A percentile compares a stretch with the other conserved stretches of the same genome.
These are phyloP conservation scores for Ascochyta clinopodiicola DNA, from an alignment of 2,329 filamentous ascomycete genomes.

Conservation along the genomic window DNA sequence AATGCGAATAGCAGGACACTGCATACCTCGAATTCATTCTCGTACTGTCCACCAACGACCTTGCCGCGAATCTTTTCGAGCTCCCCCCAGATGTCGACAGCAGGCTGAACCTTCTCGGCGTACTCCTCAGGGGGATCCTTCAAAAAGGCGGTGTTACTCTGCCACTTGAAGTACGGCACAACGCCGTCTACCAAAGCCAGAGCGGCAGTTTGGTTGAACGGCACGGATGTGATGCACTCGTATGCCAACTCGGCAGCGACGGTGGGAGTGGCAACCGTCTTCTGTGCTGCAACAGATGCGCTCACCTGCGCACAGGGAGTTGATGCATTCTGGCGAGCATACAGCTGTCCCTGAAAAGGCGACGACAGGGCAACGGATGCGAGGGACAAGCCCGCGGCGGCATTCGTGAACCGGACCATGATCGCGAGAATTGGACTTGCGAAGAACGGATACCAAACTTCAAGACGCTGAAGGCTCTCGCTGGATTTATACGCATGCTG, in stretches of 20 bases:
- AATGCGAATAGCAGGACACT: no score
- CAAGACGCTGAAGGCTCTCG: neutral
- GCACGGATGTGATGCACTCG: constrained; percentile 55
- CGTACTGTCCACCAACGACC: constrained; percentile 45
- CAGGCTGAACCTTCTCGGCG: constrained; percentile 52
- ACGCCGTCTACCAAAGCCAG: constrained; percentile 52
- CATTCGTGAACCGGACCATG: constrained; percentile 35
- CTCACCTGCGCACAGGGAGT: constrained; percentile 44
- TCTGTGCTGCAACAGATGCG: constrained; percentile 35
- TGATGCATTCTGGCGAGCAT: constrained; percentile 37
- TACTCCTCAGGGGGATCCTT: constrained; percentile 56
- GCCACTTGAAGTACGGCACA: constrained; percentile 56
- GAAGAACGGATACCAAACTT: constrained; percentile 6
- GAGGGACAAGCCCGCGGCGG: constrained; percentile 34
- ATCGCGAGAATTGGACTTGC: constrained; percentile 1
- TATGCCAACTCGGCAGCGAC: constrained; percentile 54
- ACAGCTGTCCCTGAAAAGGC: constrained; percentile 29
- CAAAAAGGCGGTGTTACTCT: constrained; percentile 53
- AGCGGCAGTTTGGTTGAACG: constrained; percentile 53
- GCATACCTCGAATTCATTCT: constrained; percentile 51
- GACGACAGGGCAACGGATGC: constrained; percentile 36
- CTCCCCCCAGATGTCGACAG: constrained; percentile 51
- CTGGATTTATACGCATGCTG: constrained; percentile 18
- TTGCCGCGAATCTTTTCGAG: constrained; percentile 50
- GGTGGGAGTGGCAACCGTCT: constrained; percentile 41